Evolutionary conservation across 306 rosid genomes (phyloP), one percentile per base, ranked within the genome.

Genomic region (Sophora flavescens): DNA sequence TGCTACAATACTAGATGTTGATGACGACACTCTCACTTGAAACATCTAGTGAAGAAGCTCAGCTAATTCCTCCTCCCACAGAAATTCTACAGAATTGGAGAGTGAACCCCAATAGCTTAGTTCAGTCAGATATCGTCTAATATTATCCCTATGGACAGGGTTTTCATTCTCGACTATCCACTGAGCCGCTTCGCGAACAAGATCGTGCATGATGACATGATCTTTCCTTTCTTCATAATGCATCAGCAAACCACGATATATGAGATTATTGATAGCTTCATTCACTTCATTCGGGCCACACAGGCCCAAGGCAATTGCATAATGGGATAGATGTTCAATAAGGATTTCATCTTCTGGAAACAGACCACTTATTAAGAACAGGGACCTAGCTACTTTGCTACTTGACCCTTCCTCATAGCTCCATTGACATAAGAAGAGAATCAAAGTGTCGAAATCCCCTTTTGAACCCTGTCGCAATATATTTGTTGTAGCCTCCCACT

Each of bases 301-400:
- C 3, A 70, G 15, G 17, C 63, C 47, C 26, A 11, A 17, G 2
- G 33, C 15, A n/a, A 52, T 35, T 53, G 30, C 75, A 8, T 8
- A 38, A 10, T 33, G 3, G 15, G 17, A 53, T n/a, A 70, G 15
- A 52, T 70, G 36, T 70, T 70, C 75, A 16, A 33, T 53, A 6
- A 12, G 56, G 2, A 53, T 70, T 10, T 35, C 35, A 70, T 36
- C 0, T 17, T 6, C 6, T n/a, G 63, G 63, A 17, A 33, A 70
- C 1, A 70, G 13, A 33, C 32, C n/a, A 70, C 63, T 4, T 11
- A 70, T 35, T 6, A 52, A 54, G 16, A 70, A 35, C 28, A 35
- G 0, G 2, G 18, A 4, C 32, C n/a, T 52, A 0, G 75, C 47
- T 10, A 48, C 33, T 32, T 51, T 11, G 48, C 35, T 53, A 18